These are phyloP conservation scores for Fusarium sp. DNA, from an alignment of 2,329 filamentous ascomycete species.

Conservation along the genomic window DNA sequence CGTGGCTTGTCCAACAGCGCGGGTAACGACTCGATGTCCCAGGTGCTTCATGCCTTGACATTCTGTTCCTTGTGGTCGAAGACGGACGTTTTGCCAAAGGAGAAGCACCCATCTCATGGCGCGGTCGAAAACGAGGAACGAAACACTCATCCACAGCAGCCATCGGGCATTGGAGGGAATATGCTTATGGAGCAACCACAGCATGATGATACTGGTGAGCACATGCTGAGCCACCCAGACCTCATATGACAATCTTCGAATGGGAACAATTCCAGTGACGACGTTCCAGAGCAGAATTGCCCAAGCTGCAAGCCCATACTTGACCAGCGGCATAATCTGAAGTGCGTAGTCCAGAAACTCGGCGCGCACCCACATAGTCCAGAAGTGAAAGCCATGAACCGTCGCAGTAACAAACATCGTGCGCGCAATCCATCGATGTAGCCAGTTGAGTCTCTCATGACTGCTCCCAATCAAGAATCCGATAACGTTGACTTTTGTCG, in stretches of 20 bases:
- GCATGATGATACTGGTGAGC: slow-evolving; percentile 65
- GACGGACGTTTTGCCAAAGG: slow-evolving; percentile 60
- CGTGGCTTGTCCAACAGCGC: slow-evolving; percentile 59
- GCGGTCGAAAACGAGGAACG: slow-evolving; percentile 69
- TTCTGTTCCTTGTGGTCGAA: slow-evolving; percentile 50
- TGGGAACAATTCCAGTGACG: slow-evolving; percentile 67
- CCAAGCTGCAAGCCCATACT: slow-evolving; percentile 74
- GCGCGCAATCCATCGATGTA: slow-evolving; percentile 76
- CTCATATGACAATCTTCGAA: slow-evolving; percentile 73
- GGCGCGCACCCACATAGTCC: slow-evolving; percentile 67
- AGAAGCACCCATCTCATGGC: slow-evolving; percentile 59
- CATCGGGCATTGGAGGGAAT: slow-evolving; percentile 66
- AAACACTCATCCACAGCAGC: slow-evolving; percentile 72
- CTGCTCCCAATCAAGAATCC: slow-evolving; percentile 68
- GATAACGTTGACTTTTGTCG: slow-evolving; percentile 67
- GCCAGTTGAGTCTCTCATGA: slow-evolving; percentile 76
- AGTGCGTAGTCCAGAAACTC: slow-evolving; percentile 68
- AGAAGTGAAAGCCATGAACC: slow-evolving; percentile 75
- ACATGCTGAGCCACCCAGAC: slow-evolving; percentile 75
- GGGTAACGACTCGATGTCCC: slow-evolving; percentile 61
- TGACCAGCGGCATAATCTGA: slow-evolving; percentile 68
- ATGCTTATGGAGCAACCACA: slow-evolving; percentile 71
- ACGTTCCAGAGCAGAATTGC: slow-evolving; percentile 71
- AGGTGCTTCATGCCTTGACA: slow-evolving; percentile 59
- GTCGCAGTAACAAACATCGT: slow-evolving; percentile 74